Base-by-base conservation (phyloP, 2,329 filamentous ascomycete species). In the Botryotinia globosa region DNA sequence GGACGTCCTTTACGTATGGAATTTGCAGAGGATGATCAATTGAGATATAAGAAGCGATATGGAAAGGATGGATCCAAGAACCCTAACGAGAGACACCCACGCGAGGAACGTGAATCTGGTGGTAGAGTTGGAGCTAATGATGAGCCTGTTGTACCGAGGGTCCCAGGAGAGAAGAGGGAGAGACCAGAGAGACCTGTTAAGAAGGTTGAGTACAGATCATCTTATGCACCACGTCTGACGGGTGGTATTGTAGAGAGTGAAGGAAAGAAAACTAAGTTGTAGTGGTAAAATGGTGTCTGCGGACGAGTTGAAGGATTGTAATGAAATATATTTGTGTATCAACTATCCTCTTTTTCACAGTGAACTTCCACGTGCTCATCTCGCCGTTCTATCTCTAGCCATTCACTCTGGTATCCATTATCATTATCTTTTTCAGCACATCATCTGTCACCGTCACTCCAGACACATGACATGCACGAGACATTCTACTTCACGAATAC, bases 1-100 rank as follows among this genome's bases (percentile, higher is more conserved):
- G 94, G 94, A 42, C 89, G 96, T 44, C 87, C 90, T 75, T 86
- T 99, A 77, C 93, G 95, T 81, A 90, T 96, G 81, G 95, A 99
- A 82, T 94, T 95, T 79, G 96, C 96, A 32, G 96, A 99, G 83
- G 96, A 98, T 82, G 90, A 94, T 73, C 90, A 93, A 77, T 89
- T 89, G 48, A 86, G 96, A 73, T 99, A 99, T 83, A 95, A 95
- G 85, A 99, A 98, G 86, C 89, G 96, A 2, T 98, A 92, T 80
- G 92, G 93, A 76, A 95, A 94, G 82, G 91, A 91, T 58, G 87
- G 86, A 45, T 85, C 84, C 32, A 84, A 83, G 75, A 67, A 72
- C 29, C 65, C 65, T 1, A 73, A 44, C 62, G 73, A 61, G 25
- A 58, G 69, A 68, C 65, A 68, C 14, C 48, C 65, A 32, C 48